Base-by-base conservation (phyloP, 108 stramenopile genomes). In the Pseudonitzschia pungens region DNA sequence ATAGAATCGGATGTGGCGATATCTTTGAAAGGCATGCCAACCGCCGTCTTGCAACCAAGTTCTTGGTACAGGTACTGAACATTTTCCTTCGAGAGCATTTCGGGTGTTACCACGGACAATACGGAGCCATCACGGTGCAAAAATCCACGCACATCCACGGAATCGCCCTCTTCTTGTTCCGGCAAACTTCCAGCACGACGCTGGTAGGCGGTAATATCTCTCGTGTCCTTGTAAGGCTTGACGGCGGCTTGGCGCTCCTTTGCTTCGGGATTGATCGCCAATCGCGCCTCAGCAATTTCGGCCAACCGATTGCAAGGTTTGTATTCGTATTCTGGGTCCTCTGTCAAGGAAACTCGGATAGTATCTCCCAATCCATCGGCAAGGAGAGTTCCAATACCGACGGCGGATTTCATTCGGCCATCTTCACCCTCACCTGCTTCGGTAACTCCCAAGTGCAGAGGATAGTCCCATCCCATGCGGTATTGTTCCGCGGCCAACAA, bases 381-480 rank as follows among this genome's bases (percentile, higher is more conserved):
- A 45, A 98, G 84, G 36, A 98, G 83, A 41, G 96, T 94, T 42
- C 97, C 97, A 73, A 98, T 98, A 66, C 97, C 97, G 69, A 98
- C 95, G 56, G 97, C 97, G 21, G 87, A 89, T 77, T 98, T 98
- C 97, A 98, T 98, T 18, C 97, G 91, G 24, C 97, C 97, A 86
- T 98, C 97, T 77, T 98, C 97, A n/a, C 97, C 97, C 74, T 98
- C 97, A 15, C 97, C 97, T 18, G 97, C 97, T 77, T 98, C 97
- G 0, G 97, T 98, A 52, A 98, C 97, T 54, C 97, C 97, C 69
- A 98, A 85, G 77, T 98, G 97, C 67, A 98, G 84, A 36, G 97
- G 97, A 81, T 98, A 98, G 79, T 98, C 95, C 97, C 97, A 98
- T 45, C 84, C 93, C 42, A 92, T 69, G 68, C 92, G 84, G 78